Evolutionary conservation across 169 alveolate genomes (phyloP), one percentile per base, ranked within the genome.

Genomic region (Plasmodium cynomolgi): DNA sequence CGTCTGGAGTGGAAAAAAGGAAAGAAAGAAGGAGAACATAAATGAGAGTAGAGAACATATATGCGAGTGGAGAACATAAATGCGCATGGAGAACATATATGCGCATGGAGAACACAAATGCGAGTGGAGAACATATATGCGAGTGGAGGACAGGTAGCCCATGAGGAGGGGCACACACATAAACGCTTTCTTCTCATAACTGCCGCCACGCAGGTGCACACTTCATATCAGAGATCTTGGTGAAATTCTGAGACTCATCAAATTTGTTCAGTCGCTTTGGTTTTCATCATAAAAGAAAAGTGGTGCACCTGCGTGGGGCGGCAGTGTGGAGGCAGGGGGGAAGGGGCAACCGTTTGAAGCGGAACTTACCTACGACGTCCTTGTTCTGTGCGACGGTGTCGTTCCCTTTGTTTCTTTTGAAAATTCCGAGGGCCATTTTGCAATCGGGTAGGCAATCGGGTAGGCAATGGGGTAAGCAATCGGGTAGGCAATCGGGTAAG

Each of bases 141-240:
- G 37, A 44, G 23, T 17, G 33, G 26, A 7, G 31, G 23, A 26
- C 2, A 62, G 15, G 17, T 23, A 8, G n/a, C 2, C 77, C 33
- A 20, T 7, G 34, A 26, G 34, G 37, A 3, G 4, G 77, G 29
- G 29, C 11, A 2, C 34, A 20, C 13, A 26, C 5, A 47, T 20
- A 47, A 47, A 47, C 58, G 20, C 0, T 2, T 7, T 11, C 54
- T 37, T 1, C 44, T 5, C 15, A 0, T 41, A 7, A 0, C 15
- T 0, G 17, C 17, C 54, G 17, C 2, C 68, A 33, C 50, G n/a
- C 5, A 3, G 33, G 50, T 26, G 84, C 37, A 20, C 84, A 29
- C 6, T 15, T 74, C 80, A 73, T 54, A 75, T 85, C 93, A 85
- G 93, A 75, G 93, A 85, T 85, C 93, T 85, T 85, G 93, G 93